Evolutionary conservation across 805 yeast species (phyloP).

Genomic region (Kluyveromyces aestuarii): DNA sequence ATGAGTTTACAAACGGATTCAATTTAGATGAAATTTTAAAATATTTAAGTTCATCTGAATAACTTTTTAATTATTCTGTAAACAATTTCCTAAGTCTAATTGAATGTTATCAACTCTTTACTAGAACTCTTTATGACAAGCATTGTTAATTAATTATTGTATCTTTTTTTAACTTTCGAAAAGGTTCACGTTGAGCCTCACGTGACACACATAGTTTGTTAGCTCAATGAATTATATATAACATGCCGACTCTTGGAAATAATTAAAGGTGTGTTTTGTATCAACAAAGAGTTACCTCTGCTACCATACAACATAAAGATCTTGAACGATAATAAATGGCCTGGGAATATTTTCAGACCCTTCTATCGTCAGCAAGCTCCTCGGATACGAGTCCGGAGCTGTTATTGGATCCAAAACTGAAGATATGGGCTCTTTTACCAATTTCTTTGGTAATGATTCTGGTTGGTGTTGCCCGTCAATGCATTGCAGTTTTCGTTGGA

Average conservation of each 20-base stretch:
- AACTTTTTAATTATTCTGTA: too few relatives aligned
- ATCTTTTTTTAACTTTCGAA: too few relatives aligned
- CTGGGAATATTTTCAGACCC: slow-evolving; percentile 5
- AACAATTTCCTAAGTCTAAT: not conserved
- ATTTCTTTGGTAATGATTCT: slow-evolving; percentile 84
- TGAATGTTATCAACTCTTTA: too few relatives aligned
- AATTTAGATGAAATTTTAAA: slow-evolving; percentile 1
- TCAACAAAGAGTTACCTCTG: too few relatives aligned
- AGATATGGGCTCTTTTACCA: slow-evolving; percentile 86
- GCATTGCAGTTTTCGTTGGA: slow-evolving; percentile 51
- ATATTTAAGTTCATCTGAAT: not conserved
- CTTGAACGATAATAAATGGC: not conserved
- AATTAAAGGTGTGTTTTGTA: too few relatives aligned
- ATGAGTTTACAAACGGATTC: slow-evolving; percentile 11
- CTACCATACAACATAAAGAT: too few relatives aligned
- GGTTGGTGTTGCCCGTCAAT: slow-evolving; percentile 71
- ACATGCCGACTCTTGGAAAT: too few relatives aligned
- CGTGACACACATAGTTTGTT: too few relatives aligned
- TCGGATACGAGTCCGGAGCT: slow-evolving; percentile 39
- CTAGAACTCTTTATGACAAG: not conserved
- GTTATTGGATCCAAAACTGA: slow-evolving; percentile 69
- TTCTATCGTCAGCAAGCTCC: slow-evolving; percentile 10
- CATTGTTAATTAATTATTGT: too few relatives aligned
- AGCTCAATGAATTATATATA: too few relatives aligned
- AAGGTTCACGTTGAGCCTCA: not conserved